Percentiles rank a stretch among this genome's conserved stretches.
Evolutionary conservation across 768 basidiomycete species (phyloP).

Genomic region (Calocybe gangraenosa): DNA sequence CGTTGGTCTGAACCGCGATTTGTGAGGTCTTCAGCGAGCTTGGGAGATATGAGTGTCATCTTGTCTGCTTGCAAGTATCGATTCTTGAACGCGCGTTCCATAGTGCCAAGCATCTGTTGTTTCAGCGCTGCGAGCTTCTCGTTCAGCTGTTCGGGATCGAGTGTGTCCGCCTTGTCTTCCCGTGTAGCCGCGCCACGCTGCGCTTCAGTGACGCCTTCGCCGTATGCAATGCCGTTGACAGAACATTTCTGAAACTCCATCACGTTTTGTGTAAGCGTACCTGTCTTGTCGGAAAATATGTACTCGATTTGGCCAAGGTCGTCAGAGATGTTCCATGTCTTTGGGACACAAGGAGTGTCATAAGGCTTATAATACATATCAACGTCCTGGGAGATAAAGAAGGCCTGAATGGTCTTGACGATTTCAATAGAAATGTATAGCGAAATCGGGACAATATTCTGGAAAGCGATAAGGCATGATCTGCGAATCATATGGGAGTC

Average conservation of each 20-base stretch:
- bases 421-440: conserved; percentile 98
- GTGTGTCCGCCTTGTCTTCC: conserved; percentile 61
- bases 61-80: conserved; percentile 77
- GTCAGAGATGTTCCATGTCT: conserved; percentile 98
- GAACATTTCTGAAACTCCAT: conserved; percentile 99
- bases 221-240: conserved; percentile 77
- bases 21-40: conserved; percentile 73
- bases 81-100: conserved; percentile 85
- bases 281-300: conserved; percentile 86
- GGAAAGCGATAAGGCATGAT: conserved; percentile 92
- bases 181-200: conserved; percentile 89
- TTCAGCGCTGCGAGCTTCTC: conserved; percentile 63
- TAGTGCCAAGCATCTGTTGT: conserved; percentile 67
- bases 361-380: conserved; percentile 94
- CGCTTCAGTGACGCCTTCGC: conserved; percentile 94
- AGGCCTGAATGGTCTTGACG: conserved; percentile 97
- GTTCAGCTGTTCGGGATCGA: conserved; percentile 70
- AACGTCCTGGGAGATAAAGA: conserved; percentile 91
- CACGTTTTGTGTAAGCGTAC: conserved; percentile 95
- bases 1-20: conserved; percentile 60
- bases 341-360: conserved; percentile 87
- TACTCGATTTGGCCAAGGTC: conserved; percentile 99
- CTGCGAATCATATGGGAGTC: conserved; percentile 34
- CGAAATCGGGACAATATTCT: conserved; percentile 95
- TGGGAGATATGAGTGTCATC: conserved; percentile 85